A percentile compares a stretch with the other conserved stretches of the same genome.
Evolutionary conservation across 108 stramenopile species (phyloP).

Genomic region (Pseudonitzschia delicatissima): DNA sequence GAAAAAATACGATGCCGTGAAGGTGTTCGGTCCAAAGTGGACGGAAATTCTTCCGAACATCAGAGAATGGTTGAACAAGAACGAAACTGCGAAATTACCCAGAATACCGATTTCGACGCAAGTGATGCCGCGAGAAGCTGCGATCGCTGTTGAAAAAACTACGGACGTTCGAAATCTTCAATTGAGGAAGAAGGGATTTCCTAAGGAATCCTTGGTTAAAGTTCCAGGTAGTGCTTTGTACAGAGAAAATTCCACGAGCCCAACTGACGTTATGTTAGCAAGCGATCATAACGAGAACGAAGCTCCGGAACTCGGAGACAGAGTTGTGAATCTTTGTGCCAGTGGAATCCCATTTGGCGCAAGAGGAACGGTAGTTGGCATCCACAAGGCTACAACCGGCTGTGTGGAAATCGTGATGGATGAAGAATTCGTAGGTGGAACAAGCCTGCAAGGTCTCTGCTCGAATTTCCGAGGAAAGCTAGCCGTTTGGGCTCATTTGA

Average conservation of each 20-base stretch:
- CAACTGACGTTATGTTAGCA: constrained; percentile 75
- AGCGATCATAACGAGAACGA: constrained; percentile 65
- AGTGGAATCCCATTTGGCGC: constrained; percentile 95
- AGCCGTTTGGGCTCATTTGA: constrained; percentile 86
- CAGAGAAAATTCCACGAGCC: constrained; percentile 65
- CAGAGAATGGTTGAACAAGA: constrained; percentile 80
- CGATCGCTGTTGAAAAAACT: constrained; percentile 90
- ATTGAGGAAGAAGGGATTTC: constrained; percentile 61
- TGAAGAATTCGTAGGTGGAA: constrained; percentile 96
- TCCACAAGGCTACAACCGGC: constrained; percentile 84
- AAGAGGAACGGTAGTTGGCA: constrained; percentile 94
- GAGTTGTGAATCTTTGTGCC: constrained; percentile 89
- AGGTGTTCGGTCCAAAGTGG: constrained; percentile 73
- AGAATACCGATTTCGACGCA: constrained; percentile 87
- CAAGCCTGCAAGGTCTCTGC: constrained; percentile 90
- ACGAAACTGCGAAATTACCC: constrained; percentile 87
- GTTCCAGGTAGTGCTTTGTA: constrained; percentile 77
- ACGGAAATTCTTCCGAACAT: constrained; percentile 65
- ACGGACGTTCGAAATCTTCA: constrained; percentile 81
- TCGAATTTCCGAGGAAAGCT: constrained; percentile 93
- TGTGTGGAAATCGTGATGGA: constrained; percentile 99
- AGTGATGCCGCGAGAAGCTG: constrained; percentile 87
- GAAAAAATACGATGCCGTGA: constrained; percentile 79
- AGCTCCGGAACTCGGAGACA: constrained; percentile 90
- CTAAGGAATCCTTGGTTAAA: constrained; percentile 83